Percentiles rank a stretch among this genome's conserved stretches.
Evolutionary conservation across 768 basidiomycete species (phyloP).

Genomic region (Boletus edulis): DNA sequence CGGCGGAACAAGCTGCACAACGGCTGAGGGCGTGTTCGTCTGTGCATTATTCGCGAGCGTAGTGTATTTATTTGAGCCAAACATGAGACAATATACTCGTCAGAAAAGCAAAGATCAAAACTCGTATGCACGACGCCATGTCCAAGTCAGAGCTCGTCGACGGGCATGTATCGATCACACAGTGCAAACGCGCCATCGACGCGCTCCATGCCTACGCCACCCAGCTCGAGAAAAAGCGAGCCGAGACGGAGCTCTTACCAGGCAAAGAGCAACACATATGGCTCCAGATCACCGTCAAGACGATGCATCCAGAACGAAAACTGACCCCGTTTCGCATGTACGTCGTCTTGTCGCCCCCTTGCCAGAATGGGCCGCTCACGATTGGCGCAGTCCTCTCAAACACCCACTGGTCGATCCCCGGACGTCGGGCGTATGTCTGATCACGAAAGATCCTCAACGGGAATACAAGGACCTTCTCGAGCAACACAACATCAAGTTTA

Average conservation of each 20-base stretch:
- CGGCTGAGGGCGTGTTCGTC: constrained; percentile 54
- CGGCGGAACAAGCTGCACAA: constrained; percentile 82
- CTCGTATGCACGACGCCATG: constrained; percentile 31
- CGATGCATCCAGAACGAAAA: constrained; percentile 68
- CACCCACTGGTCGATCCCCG: constrained; percentile 85
- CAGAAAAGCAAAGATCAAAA: background rate
- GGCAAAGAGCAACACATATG: constrained; percentile 85
- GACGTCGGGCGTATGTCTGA: constrained; percentile 77
- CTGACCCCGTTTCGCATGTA: constrained; percentile 86
- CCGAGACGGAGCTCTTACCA: constrained; percentile 72
- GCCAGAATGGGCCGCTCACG: background rate
- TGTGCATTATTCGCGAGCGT: constrained; percentile 50
- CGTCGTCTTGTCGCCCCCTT: constrained; percentile 27
- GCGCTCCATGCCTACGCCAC: constrained; percentile 73
- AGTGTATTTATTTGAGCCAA: constrained; percentile 6
- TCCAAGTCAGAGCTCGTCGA: constrained; percentile 59
- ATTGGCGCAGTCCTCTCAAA: constrained; percentile 54
- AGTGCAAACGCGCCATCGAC: constrained; percentile 75
- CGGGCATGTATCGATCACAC: constrained; percentile 61
- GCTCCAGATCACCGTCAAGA: constrained; percentile 86
- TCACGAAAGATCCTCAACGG: constrained; percentile 94
- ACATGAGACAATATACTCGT: constrained; percentile 12
- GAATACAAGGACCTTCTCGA: constrained; percentile 94
- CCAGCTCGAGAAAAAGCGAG: constrained; percentile 60
- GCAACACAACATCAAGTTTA: constrained; percentile 77